Evolutionary conservation across 2,329 filamentous ascomycete species (phyloP).

Genomic region (Aspergillus udagawae): DNA sequence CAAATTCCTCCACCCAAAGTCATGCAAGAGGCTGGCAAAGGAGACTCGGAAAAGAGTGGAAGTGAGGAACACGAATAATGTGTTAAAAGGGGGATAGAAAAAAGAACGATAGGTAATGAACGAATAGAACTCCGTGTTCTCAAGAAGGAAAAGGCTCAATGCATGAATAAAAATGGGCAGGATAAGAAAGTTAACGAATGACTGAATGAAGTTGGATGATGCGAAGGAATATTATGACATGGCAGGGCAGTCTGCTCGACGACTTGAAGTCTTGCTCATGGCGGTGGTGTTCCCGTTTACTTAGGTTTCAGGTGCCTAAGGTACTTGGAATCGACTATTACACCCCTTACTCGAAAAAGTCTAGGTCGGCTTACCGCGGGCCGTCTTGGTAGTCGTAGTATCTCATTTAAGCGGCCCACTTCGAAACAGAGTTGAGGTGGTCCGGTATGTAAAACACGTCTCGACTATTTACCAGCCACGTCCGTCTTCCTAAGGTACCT

Average conservation of each 20-base stretch:
- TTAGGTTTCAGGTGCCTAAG: neutral
- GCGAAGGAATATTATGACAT: conserved; percentile 22
- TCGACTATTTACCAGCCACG: neutral
- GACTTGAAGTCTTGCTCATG: neutral
- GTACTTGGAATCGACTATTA: neutral
- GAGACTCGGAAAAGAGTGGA: conserved; percentile 7
- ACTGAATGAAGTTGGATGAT: conserved; percentile 23
- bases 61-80: neutral
- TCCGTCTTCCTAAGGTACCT: no score
- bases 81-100: conserved; percentile 11
- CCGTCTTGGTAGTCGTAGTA: neutral
- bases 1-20: conserved; percentile 6
- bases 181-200: conserved; percentile 26
- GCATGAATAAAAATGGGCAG: conserved; percentile 11
- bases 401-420: neutral
- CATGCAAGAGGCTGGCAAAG: conserved; percentile 7
- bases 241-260: conserved; percentile 16
- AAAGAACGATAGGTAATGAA: conserved; percentile 5
- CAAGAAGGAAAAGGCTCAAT: conserved; percentile 8
- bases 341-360: neutral
- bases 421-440: neutral
- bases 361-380: neutral
- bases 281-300: neutral
- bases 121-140: conserved; percentile 7
- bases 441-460: neutral